These are phyloP conservation scores for Chalciporus pseudorubinellus DNA, from an alignment of 768 basidiomycete genomes.

Conservation along the genomic window DNA sequence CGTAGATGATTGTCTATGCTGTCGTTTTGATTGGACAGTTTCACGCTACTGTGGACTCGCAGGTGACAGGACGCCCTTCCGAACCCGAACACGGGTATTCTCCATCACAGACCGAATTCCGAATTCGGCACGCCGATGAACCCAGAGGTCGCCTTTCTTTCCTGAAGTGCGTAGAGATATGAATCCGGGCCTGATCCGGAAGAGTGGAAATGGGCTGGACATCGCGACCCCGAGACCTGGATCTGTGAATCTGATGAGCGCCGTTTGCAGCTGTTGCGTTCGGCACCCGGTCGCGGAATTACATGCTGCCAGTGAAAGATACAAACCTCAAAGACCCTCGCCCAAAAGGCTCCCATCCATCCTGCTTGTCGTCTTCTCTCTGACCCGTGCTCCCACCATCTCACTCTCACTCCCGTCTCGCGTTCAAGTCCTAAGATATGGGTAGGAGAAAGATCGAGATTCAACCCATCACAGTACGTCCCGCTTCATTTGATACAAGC, in stretches of 20 bases:
- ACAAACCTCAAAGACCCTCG: conserved; percentile 32
- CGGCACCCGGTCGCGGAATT: conserved; percentile 41
- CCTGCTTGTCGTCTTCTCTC: conserved; percentile 17
- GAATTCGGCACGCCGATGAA: neutral
- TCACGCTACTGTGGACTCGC: no score
- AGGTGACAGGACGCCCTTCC: neutral
- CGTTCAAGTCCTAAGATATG: conserved; percentile 38
- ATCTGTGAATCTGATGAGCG: conserved; percentile 36
- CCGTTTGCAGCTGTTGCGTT: conserved; percentile 36
- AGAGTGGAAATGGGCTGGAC: conserved; percentile 6
- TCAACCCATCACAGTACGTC: conserved; percentile 72
- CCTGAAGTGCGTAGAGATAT: neutral
- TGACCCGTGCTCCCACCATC: conserved; percentile 23
- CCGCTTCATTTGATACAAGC: conserved; percentile 6
- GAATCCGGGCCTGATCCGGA: conserved; percentile 33
- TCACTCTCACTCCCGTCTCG: neutral
- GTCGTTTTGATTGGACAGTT: conserved; percentile 7
- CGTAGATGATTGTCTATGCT: conserved; percentile 6
- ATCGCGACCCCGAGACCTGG: conserved; percentile 20
- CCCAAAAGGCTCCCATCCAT: conserved; percentile 34
- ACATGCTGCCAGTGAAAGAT: conserved; percentile 35
- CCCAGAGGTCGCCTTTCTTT: neutral
- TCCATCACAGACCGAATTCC: neutral
- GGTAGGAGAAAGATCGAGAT: conserved; percentile 82
- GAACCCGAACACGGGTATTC: neutral